Conservation (phyloP, 768 basidiomycete species). For the Leccinum subgranulosum region DNA sequence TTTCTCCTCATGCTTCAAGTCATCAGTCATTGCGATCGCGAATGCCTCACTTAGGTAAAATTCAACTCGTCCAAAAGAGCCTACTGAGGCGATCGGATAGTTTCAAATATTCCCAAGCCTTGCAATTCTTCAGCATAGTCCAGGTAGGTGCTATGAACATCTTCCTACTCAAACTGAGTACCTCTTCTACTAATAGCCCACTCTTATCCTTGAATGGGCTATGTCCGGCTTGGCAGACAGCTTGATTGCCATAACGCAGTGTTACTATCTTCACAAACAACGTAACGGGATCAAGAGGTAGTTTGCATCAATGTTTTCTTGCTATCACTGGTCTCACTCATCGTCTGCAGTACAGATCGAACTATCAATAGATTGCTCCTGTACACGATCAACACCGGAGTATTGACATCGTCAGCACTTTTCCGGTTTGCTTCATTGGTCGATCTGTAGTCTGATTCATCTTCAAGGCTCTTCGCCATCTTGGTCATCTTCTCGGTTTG, state of each 20-base stretch:
- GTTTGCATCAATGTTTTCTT: background rate
- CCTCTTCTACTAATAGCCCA: background rate
- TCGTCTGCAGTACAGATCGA: slow-evolving; percentile 9
- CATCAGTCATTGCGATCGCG: background rate
- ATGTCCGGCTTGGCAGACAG: background rate
- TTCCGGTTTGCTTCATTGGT: no score
- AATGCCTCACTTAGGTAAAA: background rate
- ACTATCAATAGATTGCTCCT: slow-evolving; percentile 16
- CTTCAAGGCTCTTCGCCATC: background rate
- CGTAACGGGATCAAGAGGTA: background rate
- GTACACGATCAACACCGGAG: slow-evolving; percentile 10
- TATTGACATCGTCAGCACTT: background rate
- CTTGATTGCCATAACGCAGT: background rate
- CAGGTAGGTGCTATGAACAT: background rate
- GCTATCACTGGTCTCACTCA: background rate
- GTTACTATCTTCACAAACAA: background rate
- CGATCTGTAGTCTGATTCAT: background rate
- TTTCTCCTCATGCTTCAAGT: background rate
- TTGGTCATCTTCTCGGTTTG: background rate
- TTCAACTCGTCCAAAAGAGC: background rate
- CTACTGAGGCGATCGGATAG: background rate
- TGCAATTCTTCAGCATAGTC: background rate
- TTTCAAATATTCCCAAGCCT: background rate
- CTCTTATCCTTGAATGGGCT: background rate
- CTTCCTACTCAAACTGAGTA: background rate